These are phyloP conservation scores for Glaciozyma martinii DNA, from an alignment of 768 basidiomycete species.

Conservation along the genomic window DNA sequence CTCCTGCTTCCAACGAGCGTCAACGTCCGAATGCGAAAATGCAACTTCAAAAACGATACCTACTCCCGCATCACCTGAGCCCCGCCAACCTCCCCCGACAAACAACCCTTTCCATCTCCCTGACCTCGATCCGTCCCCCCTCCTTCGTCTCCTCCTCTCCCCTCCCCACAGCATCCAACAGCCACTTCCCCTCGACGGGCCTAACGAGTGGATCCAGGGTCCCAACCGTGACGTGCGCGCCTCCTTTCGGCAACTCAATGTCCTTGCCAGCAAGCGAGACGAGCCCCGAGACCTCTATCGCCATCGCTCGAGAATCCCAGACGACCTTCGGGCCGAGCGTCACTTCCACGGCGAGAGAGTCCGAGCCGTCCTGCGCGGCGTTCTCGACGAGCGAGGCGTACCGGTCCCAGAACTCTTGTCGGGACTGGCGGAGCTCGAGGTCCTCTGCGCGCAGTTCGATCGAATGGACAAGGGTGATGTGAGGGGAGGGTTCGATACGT, in stretches of 20 bases:
- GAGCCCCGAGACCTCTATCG: constrained; percentile 60
- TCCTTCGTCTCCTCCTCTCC: constrained; percentile 31
- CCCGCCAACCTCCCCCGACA: constrained; percentile 38
- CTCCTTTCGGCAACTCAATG: constrained; percentile 47
- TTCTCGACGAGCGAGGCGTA: constrained; percentile 47
- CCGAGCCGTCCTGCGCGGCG: constrained; percentile 43
- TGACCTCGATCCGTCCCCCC: constrained; percentile 33
- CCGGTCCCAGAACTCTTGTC: constrained; percentile 47
- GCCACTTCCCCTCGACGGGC: constrained; percentile 59
- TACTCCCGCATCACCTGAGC: constrained; percentile 21
- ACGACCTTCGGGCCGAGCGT: constrained; percentile 47
- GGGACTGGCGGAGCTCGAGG: constrained; percentile 20
- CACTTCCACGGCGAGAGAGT: constrained; percentile 51
- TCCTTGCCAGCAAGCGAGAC: constrained; percentile 43
- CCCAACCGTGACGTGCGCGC: constrained; percentile 82
- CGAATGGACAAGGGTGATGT: constrained; percentile 76
- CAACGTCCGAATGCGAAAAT: no score
- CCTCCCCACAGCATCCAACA: constrained; percentile 54
- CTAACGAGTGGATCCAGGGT: constrained; percentile 49
- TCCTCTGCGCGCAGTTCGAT: constrained; percentile 43
- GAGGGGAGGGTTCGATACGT: constrained; percentile 57
- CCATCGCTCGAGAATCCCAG: constrained; percentile 74
- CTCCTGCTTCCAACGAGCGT: no score
- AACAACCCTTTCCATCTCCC: constrained; percentile 22
- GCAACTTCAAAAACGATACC: no score